Conservation (phyloP, 208 protist species). For the Leishmania tropica region DNA sequence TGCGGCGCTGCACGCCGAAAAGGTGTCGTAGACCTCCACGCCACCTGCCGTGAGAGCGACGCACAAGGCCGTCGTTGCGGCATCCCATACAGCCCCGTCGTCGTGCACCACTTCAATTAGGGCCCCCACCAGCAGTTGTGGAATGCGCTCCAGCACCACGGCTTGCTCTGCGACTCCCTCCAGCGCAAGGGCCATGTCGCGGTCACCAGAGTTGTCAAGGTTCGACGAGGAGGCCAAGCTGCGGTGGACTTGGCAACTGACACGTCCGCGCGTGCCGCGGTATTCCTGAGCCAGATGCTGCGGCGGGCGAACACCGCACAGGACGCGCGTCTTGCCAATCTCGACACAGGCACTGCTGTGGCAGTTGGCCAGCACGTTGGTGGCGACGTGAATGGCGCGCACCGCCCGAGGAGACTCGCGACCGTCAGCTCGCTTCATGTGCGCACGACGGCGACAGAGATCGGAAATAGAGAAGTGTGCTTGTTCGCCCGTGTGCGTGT, state of each 20-base stretch:
- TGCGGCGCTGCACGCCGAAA: conserved; percentile 70
- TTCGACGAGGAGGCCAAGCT: conserved; percentile 29
- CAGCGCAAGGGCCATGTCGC: conserved; percentile 65
- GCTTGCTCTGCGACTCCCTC: conserved; percentile 83
- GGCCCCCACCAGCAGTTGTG: conserved; percentile 79
- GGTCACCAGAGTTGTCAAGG: conserved; percentile 31
- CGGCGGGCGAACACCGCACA: conserved; percentile 80
- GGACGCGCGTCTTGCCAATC: conserved; percentile 76
- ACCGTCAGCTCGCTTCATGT: conserved; percentile 36
- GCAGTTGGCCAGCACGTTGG: conserved; percentile 71
- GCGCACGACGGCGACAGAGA: too few relatives aligned
- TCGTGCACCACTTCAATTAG: conserved; percentile 75
- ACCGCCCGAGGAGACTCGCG: conserved; percentile 42
- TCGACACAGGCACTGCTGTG: conserved; percentile 85
- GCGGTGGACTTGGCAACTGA: conserved; percentile 64
- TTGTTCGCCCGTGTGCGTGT: neutral
- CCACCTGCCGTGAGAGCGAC: conserved; percentile 64
- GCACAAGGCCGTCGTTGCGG: conserved; percentile 64
- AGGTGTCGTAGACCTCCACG: conserved; percentile 70
- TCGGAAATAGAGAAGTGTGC: neutral
- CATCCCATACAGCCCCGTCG: conserved; percentile 78
- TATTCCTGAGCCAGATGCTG: conserved; percentile 89
- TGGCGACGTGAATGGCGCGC: conserved; percentile 68
- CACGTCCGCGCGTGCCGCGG: conserved; percentile 70
- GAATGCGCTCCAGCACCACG: conserved; percentile 71